Conservation (phyloP, 495 filamentous ascomycete genomes). For the Xylaria palmicola region DNA sequence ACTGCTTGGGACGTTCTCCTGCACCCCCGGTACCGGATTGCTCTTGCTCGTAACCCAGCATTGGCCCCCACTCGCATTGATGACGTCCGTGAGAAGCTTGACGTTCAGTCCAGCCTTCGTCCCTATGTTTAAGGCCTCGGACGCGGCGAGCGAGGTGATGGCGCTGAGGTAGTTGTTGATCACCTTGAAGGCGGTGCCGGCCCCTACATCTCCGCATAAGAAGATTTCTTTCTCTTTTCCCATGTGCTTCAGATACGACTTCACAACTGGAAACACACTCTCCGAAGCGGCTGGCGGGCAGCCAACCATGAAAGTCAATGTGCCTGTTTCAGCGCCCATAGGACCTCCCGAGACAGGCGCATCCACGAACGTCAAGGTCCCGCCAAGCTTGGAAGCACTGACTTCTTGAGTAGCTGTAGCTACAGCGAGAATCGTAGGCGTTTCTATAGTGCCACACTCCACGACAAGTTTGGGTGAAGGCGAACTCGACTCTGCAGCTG, state of each 20-base stretch:
- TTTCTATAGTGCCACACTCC: conserved; percentile 48
- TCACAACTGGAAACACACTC: conserved; percentile 16
- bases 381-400: conserved; percentile 13
- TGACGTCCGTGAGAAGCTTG: conserved; percentile 35
- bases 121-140: conserved; percentile 42
- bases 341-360: conserved; percentile 38
- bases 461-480: conserved; percentile 34
- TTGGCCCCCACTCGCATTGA: conserved; percentile 37
- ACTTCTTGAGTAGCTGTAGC: conserved; percentile 26
- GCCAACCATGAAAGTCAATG: conserved; percentile 48
- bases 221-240: conserved; percentile 33
- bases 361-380: conserved; percentile 31
- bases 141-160: conserved; percentile 39
- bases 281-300: conserved; percentile 4
- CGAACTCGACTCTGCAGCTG: conserved; percentile 1
- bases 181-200: conserved; percentile 41
- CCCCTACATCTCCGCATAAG: conserved; percentile 33
- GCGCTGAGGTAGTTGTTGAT: conserved; percentile 44
- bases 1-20: conserved; percentile 35
- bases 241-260: conserved; percentile 26
- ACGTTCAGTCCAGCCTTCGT: conserved; percentile 40
- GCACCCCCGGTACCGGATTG: conserved; percentile 39
- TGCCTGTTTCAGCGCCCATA: conserved; percentile 45
- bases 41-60: conserved; percentile 42
- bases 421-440: conserved; percentile 31